These are phyloP conservation scores for Ustilago lituana DNA, from an alignment of 1,284 basidiomycete species.

Conservation along the genomic window DNA sequence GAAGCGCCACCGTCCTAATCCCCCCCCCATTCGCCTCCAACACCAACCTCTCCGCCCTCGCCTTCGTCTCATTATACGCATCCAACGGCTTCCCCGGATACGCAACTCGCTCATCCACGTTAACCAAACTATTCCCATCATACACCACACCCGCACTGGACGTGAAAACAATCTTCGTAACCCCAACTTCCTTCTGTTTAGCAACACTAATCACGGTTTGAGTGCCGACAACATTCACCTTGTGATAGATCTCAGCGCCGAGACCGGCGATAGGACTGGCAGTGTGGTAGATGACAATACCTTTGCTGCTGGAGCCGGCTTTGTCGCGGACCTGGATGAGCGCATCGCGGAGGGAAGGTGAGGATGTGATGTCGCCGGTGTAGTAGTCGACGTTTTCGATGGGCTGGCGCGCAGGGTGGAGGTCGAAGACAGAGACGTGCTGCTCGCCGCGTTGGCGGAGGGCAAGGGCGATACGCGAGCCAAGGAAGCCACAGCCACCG, in stretches of 20 bases:
- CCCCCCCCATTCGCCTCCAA: conserved; percentile 82
- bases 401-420: conserved; percentile 44
- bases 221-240: conserved; percentile 94
- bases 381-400: conserved; percentile 59
- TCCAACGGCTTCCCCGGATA: conserved; percentile 82
- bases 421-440: conserved; percentile 60
- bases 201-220: conserved; percentile 82
- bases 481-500: conserved; percentile 65
- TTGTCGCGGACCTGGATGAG: conserved; percentile 47
- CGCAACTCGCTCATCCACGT: conserved; percentile 87
- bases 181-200: conserved; percentile 71
- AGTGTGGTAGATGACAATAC: conserved; percentile 80
- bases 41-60: conserved; percentile 84
- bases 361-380: conserved; percentile 63
- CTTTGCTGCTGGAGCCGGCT: conserved; percentile 38
- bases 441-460: conserved; percentile 63
- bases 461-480: conserved; percentile 61
- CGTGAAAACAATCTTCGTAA: conserved; percentile 92
- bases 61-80: conserved; percentile 96
- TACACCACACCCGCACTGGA: conserved; percentile 93
- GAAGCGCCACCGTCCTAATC: conserved; percentile 85
- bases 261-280: conserved; percentile 83
- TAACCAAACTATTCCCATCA: conserved; percentile 81
- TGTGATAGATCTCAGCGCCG: conserved; percentile 79
- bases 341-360: conserved; percentile 34